Evolutionary conservation across 2,329 filamentous ascomycete species (phyloP), one percentile per base, ranked within the genome.

Genomic region (Aureobasidium lini): DNA sequence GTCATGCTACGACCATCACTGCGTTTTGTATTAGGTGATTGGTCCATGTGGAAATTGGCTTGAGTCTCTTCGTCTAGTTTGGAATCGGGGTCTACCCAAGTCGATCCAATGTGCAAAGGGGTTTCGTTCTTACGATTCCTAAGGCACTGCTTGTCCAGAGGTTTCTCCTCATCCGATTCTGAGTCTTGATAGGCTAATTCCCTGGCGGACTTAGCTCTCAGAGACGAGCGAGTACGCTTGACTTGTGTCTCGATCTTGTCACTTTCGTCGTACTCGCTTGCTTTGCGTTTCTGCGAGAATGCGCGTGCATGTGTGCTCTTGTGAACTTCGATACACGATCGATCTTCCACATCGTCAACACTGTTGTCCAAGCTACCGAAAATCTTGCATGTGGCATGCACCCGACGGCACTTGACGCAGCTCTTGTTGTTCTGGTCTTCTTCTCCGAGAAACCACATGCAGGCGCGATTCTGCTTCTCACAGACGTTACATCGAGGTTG

Each of bases 381-480:
- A 23, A 31, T 23, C 47, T 49, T 49, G 47, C 47, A 49, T 23
- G 47, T 49, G 28, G 47, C 47, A 49, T 49, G 47, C 13, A 49
- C 47, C 18, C 47, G 47, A 37, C 47, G 47, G 15, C 47, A 49
- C 47, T 49, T 49, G 47, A 49, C 47, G 23, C 47, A 49, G 23
- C 47, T 49, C 9, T 49, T 49, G 47, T 52, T 40, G 28, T 8
- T 7, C 36, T 39, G 49, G 6, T 32, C 36, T 40, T 52, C 49
- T 36, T 52, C 49, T 39, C 49, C 49, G 13, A 52, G 49, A 13
- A 52, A 40, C 49, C 49, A 52, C 49, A 52, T 52, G 28, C 49
- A 52, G 23, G 49, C 49, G 7, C 49, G 49, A 16, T 52, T 52
- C 16, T 29, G 34, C 18, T 16, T 40, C 31, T 52, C 37, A 36